Conservation (phyloP, 176 grass and related monocot species). For the Urochloa ruziziensis region DNA sequence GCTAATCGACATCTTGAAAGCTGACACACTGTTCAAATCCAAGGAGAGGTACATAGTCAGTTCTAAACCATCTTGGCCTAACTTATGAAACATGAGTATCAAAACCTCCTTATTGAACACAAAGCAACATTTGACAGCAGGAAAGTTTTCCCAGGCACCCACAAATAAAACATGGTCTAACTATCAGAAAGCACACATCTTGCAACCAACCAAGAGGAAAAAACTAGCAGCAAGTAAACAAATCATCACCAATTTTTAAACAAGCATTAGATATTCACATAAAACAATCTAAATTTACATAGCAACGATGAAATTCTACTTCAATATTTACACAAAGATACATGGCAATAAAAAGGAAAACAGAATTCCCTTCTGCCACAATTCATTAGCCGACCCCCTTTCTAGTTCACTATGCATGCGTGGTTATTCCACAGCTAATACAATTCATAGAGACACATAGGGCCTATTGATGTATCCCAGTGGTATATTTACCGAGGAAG, state of each 20-base stretch:
- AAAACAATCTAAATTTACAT: not conserved
- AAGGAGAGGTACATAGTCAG: not conserved
- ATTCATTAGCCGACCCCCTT: not conserved
- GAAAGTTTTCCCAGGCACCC: not conserved
- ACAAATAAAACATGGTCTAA: not conserved
- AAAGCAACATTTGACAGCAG: not conserved
- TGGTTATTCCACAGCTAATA: not conserved
- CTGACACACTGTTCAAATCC: not conserved
- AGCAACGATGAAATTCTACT: not conserved
- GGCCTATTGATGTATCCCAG: slow-evolving; percentile 17
- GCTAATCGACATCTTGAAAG: slow-evolving; percentile 54
- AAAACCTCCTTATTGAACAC: not conserved
- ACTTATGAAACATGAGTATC: not conserved
- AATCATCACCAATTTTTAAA: not conserved
- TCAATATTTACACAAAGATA: not conserved
- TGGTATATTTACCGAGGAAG: slow-evolving; percentile 28
- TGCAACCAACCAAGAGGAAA: not conserved
- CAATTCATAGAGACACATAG: not conserved
- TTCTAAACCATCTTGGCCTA: not conserved
- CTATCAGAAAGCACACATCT: not conserved
- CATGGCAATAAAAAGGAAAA: not conserved
- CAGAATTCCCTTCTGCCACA: not conserved
- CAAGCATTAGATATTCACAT: not conserved
- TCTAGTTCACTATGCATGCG: not conserved
- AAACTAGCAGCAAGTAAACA: not conserved